Evolutionary conservation across 2,329 filamentous ascomycete species (phyloP).

Genomic region (Fusarium musae): DNA sequence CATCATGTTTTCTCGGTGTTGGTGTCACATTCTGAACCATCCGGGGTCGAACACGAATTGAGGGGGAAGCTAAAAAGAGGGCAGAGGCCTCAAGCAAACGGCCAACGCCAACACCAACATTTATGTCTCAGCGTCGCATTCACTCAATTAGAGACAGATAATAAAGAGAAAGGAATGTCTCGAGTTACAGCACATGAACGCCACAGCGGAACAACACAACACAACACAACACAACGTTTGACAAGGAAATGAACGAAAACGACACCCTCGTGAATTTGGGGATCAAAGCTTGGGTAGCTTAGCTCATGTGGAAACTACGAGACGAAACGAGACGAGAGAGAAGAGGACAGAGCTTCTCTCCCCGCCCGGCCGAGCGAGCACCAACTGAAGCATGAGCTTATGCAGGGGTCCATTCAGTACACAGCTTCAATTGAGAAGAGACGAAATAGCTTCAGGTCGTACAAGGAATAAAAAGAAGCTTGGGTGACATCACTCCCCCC

Average conservation of each 20-base stretch:
- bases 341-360: not conserved
- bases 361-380: not conserved
- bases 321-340: not conserved
- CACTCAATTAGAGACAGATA: not conserved
- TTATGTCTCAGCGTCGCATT: not conserved
- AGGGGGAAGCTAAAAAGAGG: not conserved
- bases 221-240: not conserved
- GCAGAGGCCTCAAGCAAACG: constrained; percentile 16
- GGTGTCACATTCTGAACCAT: constrained; percentile 9
- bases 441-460: constrained; percentile 21
- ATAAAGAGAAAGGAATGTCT: not conserved
- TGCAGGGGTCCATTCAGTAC: not conserved
- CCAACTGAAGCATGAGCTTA: not conserved
- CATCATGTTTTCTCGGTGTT: constrained; percentile 23
- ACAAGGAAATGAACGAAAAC: not conserved
- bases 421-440: not conserved
- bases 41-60: constrained; percentile 13
- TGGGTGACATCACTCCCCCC: constrained; percentile 29
- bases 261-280: not conserved
- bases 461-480: not conserved
- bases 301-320: not conserved
- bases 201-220: constrained; percentile 8
- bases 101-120: not conserved
- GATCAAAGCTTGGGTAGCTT: not conserved
- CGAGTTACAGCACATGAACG: constrained; percentile 15